A percentile compares a stretch with the other conserved stretches of the same genome.
Evolutionary conservation across 2,329 filamentous ascomycete genomes (phyloP).

Genomic region (Geoglossum cookeanum): DNA sequence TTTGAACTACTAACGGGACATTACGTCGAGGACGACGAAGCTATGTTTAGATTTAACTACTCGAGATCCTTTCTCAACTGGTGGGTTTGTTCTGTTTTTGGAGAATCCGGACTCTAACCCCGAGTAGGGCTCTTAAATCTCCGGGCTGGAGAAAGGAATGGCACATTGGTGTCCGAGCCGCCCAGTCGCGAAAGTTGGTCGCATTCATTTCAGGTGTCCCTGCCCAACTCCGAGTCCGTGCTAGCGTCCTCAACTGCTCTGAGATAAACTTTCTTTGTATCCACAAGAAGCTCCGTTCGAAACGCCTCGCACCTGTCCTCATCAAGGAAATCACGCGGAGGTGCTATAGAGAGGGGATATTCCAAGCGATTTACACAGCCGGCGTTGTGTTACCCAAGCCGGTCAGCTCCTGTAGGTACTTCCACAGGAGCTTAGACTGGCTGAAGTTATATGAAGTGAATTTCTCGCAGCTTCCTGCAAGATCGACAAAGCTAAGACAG

Average conservation of each 20-base stretch:
- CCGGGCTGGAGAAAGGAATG: conserved; percentile 88
- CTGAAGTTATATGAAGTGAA: conserved; percentile 86
- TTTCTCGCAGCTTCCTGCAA: conserved; percentile 71
- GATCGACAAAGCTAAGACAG: conserved; percentile 72
- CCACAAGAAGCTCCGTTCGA: conserved; percentile 91
- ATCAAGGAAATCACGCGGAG: conserved; percentile 95
- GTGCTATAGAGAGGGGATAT: conserved; percentile 71
- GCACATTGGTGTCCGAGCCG: conserved; percentile 83
- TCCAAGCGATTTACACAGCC: conserved; percentile 90
- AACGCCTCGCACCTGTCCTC: conserved; percentile 78
- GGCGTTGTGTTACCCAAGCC: conserved; percentile 82
- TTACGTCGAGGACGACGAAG: conserved; percentile 93
- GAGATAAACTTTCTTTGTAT: conserved; percentile 98
- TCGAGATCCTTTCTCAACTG: conserved; percentile 76
- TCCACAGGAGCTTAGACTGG: conserved; percentile 87
- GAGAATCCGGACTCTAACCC: conserved; percentile 2
- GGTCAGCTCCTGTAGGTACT: conserved; percentile 86
- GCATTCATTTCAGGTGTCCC: conserved; percentile 94
- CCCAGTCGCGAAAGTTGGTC: conserved; percentile 61
- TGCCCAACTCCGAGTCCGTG: conserved; percentile 60
- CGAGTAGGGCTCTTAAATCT: conserved; percentile 65
- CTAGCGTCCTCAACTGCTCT: conserved; percentile 54
- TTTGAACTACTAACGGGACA: conserved; percentile 82
- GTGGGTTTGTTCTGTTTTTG: conserved; percentile 27
- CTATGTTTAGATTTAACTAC: conserved; percentile 97